Conservation (phyloP, 176 grass and related monocot genomes). For the Secale cereale region DNA sequence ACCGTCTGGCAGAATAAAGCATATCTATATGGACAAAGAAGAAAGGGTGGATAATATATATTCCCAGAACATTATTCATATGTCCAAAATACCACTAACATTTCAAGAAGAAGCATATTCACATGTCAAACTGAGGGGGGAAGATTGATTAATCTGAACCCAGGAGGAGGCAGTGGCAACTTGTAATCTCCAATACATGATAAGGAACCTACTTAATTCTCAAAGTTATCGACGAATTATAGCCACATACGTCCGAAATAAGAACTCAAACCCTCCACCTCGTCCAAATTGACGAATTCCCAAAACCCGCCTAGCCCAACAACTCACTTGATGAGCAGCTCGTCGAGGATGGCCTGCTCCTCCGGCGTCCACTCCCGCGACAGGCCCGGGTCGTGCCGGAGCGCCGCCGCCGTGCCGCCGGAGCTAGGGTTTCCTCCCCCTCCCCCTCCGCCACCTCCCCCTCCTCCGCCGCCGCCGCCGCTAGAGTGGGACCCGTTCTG, state of each 20-base stretch:
- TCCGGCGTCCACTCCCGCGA: slow-evolving; percentile 75
- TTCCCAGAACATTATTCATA: slow-evolving; percentile 1
- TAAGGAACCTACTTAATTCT: slow-evolving; percentile 2
- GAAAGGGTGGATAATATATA: not conserved
- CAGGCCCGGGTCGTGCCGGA: slow-evolving; percentile 77
- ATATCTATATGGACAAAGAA: not conserved
- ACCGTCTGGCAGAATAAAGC: slow-evolving; percentile 11
- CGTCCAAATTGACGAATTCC: slow-evolving; percentile 8
- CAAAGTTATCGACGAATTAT: slow-evolving; percentile 15
- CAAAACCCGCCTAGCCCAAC: slow-evolving; percentile 7
- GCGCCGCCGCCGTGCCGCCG: slow-evolving; percentile 40
- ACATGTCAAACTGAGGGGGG: not conserved
- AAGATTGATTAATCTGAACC: slow-evolving; percentile 5
- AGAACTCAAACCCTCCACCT: not conserved
- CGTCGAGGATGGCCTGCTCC: slow-evolving; percentile 74
- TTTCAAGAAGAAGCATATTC: not conserved
- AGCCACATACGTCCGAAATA: not conserved
- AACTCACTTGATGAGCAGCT: slow-evolving; percentile 70
- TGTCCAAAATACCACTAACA: not conserved
- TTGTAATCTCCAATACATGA: not conserved
- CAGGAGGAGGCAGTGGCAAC: not conserved
- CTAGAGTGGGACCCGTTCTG: slow-evolving; percentile 45
- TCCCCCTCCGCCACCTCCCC: slow-evolving; percentile 25
- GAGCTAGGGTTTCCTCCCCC: slow-evolving; percentile 70
- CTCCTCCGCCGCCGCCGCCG: slow-evolving; percentile 20